Conservation (phyloP, 2,329 filamentous ascomycete genomes). For the Cordyceps cateniannulata region DNA sequence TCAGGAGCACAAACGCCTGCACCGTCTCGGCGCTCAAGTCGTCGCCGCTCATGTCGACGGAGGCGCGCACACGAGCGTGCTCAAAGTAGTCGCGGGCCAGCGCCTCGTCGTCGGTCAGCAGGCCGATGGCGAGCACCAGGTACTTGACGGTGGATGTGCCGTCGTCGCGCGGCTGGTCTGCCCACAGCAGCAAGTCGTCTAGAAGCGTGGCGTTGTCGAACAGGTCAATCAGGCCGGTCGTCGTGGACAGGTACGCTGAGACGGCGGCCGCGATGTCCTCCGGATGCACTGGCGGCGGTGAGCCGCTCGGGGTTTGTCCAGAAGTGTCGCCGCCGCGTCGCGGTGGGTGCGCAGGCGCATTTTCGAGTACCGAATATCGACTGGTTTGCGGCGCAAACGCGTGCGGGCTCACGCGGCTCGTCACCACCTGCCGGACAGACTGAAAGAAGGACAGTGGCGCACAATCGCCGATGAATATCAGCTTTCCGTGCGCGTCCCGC, state of each 20-base stretch:
- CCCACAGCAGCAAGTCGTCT: slow-evolving; percentile 38
- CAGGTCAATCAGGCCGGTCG: slow-evolving; percentile 41
- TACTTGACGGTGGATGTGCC: slow-evolving; percentile 38
- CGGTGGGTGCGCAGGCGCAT: slow-evolving; percentile 24
- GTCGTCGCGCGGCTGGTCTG: slow-evolving; percentile 27
- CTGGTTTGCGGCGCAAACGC: slow-evolving; percentile 47
- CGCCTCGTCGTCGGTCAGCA: slow-evolving; percentile 34
- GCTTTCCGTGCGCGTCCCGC: slow-evolving; percentile 45
- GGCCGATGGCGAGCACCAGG: slow-evolving; percentile 45
- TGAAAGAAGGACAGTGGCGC: slow-evolving; percentile 51
- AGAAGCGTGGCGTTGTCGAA: slow-evolving; percentile 36
- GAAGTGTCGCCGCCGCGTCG: background rate
- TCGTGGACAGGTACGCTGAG: slow-evolving; percentile 31
- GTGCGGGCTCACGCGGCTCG: slow-evolving; percentile 38
- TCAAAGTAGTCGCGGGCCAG: slow-evolving; percentile 42
- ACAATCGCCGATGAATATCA: slow-evolving; percentile 51
- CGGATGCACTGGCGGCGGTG: slow-evolving; percentile 22
- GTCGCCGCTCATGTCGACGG: slow-evolving; percentile 38
- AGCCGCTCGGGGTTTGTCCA: background rate
- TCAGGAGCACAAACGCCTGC: slow-evolving; percentile 44
- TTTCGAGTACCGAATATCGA: slow-evolving; percentile 44
- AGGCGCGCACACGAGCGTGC: slow-evolving; percentile 39
- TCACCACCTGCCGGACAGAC: slow-evolving; percentile 46
- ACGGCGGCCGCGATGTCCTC: slow-evolving; percentile 25
- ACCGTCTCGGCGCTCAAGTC: slow-evolving; percentile 44